Evolutionary conservation across 2,329 filamentous ascomycete genomes (phyloP).

Genomic region (Arthrobotrys entomopaga): DNA sequence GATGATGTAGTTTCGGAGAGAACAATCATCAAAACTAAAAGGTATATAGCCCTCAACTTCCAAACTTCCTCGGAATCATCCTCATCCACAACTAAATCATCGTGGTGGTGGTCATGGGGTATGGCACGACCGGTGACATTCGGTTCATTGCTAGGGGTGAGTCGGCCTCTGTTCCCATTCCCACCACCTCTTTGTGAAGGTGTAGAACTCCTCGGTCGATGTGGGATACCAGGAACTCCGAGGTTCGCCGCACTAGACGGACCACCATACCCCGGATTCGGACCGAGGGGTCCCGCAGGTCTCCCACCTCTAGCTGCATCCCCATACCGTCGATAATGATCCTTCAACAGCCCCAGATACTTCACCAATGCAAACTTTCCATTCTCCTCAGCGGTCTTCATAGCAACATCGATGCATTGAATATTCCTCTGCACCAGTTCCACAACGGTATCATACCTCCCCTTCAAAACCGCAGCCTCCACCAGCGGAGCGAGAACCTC

Average conservation of each 20-base stretch:
- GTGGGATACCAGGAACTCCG: neutral
- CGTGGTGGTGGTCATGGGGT: neutral
- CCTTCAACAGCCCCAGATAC: slow-evolving; percentile 39
- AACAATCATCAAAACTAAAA: slow-evolving; percentile 44
- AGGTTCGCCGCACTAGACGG: slow-evolving; percentile 17
- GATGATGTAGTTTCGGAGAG: slow-evolving; percentile 42
- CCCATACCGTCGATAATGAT: slow-evolving; percentile 23
- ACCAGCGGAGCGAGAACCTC: slow-evolving; percentile 34
- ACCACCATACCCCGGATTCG: neutral
- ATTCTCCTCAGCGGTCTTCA: slow-evolving; percentile 38
- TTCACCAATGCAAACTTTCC: slow-evolving; percentile 44
- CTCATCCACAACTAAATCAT: slow-evolving; percentile 14
- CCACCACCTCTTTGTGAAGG: neutral
- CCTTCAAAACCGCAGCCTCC: slow-evolving; percentile 24
- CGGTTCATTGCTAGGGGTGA: slow-evolving; percentile 6
- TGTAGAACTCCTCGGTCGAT: neutral
- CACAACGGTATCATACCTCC: slow-evolving; percentile 42
- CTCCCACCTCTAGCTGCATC: neutral
- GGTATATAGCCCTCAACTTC: slow-evolving; percentile 51
- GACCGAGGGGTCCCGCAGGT: neutral
- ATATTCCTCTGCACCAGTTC: slow-evolving; percentile 40
- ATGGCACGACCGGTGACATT: neutral
- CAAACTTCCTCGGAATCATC: slow-evolving; percentile 42
- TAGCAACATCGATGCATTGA: slow-evolving; percentile 47
- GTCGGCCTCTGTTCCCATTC: neutral